Percentiles rank a stretch among this genome's conserved stretches.
These are phyloP conservation scores for Daldinia bambusicola DNA, from an alignment of 495 filamentous ascomycete species.

Conservation along the genomic window DNA sequence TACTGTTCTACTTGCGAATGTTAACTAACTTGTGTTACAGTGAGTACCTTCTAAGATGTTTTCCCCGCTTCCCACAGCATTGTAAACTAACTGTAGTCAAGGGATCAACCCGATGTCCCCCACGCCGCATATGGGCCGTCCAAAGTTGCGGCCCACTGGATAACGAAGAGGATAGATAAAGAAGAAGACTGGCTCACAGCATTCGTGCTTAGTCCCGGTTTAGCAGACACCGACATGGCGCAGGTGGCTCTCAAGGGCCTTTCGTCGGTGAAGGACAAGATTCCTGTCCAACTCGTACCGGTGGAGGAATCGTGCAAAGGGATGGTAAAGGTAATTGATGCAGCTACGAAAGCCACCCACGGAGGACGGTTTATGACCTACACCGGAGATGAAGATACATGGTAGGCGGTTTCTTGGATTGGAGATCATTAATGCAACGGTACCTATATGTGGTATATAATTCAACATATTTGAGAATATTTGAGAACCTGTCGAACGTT, in stretches of 20 bases:
- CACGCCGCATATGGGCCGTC: conserved; percentile 53
- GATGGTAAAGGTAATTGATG: conserved; percentile 50
- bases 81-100: conserved; percentile 24
- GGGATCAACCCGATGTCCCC: conserved; percentile 41
- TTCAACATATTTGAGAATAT: too few relatives aligned
- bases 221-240: conserved; percentile 23
- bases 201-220: conserved; percentile 50
- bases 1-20: neutral
- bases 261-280: neutral
- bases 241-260: neutral
- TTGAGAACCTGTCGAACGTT: too few relatives aligned
- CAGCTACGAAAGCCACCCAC: conserved; percentile 45
- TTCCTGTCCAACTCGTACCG: conserved; percentile 19
- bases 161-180: conserved; percentile 50
- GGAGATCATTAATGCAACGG: too few relatives aligned
- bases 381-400: conserved; percentile 34
- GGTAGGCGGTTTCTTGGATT: conserved; percentile 14
- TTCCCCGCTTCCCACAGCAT: neutral
- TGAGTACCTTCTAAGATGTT: neutral
- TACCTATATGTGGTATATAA: too few relatives aligned
- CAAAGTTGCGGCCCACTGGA: conserved; percentile 56
- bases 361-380: conserved; percentile 47
- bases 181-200: conserved; percentile 54
- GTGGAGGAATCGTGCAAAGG: conserved; percentile 47
- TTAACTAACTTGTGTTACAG: conserved; percentile 6